A percentile compares a stretch with the other conserved stretches of the same genome.
phyloP scores from a whole-genome alignment of 306 rosid genomes.

The Alnus rubra region DNA sequence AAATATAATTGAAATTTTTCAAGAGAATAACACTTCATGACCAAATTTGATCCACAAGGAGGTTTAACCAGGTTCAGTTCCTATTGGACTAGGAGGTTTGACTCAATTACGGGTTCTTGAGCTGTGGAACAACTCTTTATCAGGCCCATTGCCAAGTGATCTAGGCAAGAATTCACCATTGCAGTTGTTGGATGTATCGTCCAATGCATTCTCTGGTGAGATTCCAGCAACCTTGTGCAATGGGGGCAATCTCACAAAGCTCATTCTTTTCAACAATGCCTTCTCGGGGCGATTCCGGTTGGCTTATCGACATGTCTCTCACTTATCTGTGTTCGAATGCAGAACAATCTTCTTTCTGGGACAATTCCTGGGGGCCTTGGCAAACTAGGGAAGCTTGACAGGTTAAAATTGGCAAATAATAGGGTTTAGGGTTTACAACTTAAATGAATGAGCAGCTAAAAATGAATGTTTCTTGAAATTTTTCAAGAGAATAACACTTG shows the following conservation, averaged over 20 bases:
- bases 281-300: conserved; percentile 75
- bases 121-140: conserved; percentile 87
- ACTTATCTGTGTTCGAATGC: conserved; percentile 83
- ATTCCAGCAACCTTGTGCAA: too few relatives aligned
- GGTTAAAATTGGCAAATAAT: conserved; percentile 92
- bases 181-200: too few relatives aligned
- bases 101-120: conserved; percentile 62
- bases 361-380: conserved; percentile 80
- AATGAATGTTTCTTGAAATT: too few relatives aligned
- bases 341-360: conserved; percentile 82
- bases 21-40: conserved; percentile 6
- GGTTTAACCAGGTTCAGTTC: conserved; percentile 81
- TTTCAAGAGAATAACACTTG: conserved; percentile 8
- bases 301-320: conserved; percentile 63
- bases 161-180: too few relatives aligned
- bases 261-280: conserved; percentile 87
- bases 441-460: too few relatives aligned
- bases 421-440: too few relatives aligned
- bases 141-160: conserved; percentile 86
- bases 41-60: conserved; percentile 2
- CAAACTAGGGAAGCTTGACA: conserved; percentile 78
- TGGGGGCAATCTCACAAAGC: conserved; percentile 96
- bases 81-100: conserved; percentile 64
- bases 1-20: conserved; percentile 14
- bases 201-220: too few relatives aligned